A percentile compares a stretch with the other conserved stretches of the same genome.
phyloP scores from a whole-genome alignment of 306 rosid genomes.

The Inga oerstediana region DNA sequence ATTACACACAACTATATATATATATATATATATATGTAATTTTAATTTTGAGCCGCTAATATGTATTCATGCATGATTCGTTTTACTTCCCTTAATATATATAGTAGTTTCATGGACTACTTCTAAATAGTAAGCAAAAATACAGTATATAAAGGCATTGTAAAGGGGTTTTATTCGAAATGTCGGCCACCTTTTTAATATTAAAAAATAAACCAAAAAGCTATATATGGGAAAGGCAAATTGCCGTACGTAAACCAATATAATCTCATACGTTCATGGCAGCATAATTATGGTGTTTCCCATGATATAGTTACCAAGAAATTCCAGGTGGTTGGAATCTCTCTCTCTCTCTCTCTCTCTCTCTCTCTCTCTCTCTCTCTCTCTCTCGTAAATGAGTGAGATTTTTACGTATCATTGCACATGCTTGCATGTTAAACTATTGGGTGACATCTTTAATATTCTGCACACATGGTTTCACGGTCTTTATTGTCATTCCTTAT shows the following conservation, averaged over 20 bases:
- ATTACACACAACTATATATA: not conserved
- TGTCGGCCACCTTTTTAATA: slow-evolving; percentile 52
- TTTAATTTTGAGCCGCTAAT: slow-evolving; percentile 27
- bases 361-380: slow-evolving; percentile 2
- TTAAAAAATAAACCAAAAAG: not conserved
- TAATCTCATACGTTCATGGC: not conserved
- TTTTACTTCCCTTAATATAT: not conserved
- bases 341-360: slow-evolving; percentile 23
- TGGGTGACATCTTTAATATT: slow-evolving; percentile 34
- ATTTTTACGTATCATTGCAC: slow-evolving; percentile 28
- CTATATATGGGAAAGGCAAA: slow-evolving; percentile 22
- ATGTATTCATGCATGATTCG: slow-evolving; percentile 18
- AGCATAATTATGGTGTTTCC: slow-evolving; percentile 10
- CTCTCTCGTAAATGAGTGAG: slow-evolving; percentile 17
- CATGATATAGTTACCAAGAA: slow-evolving; percentile 18
- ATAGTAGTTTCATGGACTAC: not conserved
- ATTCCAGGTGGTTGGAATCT: not conserved
- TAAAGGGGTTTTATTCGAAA: slow-evolving; percentile 51
- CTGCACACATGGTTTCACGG: slow-evolving; percentile 19
- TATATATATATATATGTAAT: not conserved
- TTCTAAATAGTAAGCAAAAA: not conserved
- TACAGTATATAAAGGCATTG: slow-evolving; percentile 10
- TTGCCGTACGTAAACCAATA: slow-evolving; percentile 38
- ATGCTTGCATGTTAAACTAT: slow-evolving; percentile 37
- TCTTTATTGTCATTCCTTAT: not conserved